Conservation (phyloP, 129 eudicot genomes). For the Tagetes erecta region DNA sequence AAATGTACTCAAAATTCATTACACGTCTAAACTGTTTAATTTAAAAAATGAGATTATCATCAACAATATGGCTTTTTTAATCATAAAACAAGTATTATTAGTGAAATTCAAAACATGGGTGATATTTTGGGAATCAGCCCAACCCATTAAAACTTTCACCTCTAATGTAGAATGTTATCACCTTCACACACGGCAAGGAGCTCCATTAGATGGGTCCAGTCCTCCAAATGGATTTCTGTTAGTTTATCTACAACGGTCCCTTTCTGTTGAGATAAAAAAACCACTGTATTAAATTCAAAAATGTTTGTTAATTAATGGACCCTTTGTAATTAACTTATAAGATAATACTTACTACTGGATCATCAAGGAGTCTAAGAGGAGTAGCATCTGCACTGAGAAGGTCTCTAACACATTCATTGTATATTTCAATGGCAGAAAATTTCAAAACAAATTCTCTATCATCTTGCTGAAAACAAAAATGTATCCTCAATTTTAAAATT, state of each 20-base stretch:
- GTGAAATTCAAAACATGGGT: not conserved
- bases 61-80: not conserved
- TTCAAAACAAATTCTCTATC: constrained; percentile 73
- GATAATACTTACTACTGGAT: constrained; percentile 65
- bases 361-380: constrained; percentile 91
- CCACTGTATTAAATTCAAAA: not conserved
- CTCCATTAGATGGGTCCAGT: constrained; percentile 68
- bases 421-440: constrained; percentile 93
- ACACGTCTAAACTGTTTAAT: too few relatives aligned
- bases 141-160: not conserved
- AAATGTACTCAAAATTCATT: not conserved
- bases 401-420: constrained; percentile 89
- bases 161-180: constrained; percentile 1
- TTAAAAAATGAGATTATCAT: not conserved
- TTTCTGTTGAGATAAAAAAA: constrained; percentile 48
- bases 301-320: not conserved
- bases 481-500: not conserved
- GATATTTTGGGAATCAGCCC: not conserved
- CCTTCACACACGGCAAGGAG: constrained; percentile 87
- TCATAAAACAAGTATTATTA: not conserved
- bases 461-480: constrained; percentile 40
- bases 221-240: constrained; percentile 60
- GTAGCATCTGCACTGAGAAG: constrained; percentile 63
- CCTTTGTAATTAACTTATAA: constrained; percentile 1
- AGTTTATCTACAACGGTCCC: constrained; percentile 91